phyloP scores from a whole-genome alignment of 116 monocot genomes.

The Dioscorea cayenensis region DNA sequence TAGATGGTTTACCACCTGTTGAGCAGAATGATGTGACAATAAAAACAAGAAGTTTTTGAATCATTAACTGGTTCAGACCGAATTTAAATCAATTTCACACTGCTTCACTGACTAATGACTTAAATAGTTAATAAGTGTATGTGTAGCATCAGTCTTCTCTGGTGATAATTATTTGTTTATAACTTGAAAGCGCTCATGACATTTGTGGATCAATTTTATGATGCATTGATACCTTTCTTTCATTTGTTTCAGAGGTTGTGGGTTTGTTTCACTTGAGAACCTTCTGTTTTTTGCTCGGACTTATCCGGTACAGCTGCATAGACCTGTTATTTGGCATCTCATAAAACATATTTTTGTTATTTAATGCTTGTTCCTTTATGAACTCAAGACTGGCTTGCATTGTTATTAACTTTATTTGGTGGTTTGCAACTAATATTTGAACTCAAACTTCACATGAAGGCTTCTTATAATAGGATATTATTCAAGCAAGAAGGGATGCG shows the following conservation, averaged over 20 bases:
- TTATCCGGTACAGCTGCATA: slow-evolving; percentile 50
- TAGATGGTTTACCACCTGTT: too few relatives aligned
- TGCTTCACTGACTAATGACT: too few relatives aligned
- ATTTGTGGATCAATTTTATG: background rate
- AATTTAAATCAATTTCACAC: too few relatives aligned
- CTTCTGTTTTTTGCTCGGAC: slow-evolving; percentile 79
- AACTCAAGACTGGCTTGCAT: background rate
- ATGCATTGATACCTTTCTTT: background rate
- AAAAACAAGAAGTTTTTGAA: too few relatives aligned
- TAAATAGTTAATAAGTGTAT: too few relatives aligned
- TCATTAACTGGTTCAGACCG: too few relatives aligned
- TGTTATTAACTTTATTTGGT: background rate
- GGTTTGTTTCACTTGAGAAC: slow-evolving; percentile 87
- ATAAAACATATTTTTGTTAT: background rate
- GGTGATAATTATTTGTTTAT: too few relatives aligned
- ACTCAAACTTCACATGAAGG: slow-evolving; percentile 28
- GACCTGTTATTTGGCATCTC: background rate
- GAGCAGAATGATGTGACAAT: too few relatives aligned
- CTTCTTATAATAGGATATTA: slow-evolving; percentile 65
- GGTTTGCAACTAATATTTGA: background rate
- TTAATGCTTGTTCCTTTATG: background rate
- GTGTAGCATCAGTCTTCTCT: too few relatives aligned
- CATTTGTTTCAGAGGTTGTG: slow-evolving; percentile 60
- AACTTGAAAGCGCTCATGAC: background rate
- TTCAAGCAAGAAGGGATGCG: slow-evolving; percentile 69